phyloP scores from a whole-genome alignment of 495 filamentous ascomycete genomes.

The Neurospora tetrasperma region DNA sequence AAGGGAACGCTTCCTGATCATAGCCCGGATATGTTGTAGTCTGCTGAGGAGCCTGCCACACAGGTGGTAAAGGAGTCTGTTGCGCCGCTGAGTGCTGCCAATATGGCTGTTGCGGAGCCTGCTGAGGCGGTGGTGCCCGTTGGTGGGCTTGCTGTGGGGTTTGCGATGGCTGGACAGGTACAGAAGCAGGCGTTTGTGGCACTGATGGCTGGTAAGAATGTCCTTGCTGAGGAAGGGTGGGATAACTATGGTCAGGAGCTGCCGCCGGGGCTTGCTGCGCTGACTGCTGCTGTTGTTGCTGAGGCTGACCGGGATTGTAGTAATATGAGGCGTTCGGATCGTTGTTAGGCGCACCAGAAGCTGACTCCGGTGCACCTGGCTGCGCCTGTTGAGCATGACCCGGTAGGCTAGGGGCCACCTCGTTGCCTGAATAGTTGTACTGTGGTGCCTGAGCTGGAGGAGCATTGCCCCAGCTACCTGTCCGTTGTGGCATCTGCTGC shows the following conservation, averaged over 20 bases:
- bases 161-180: slow-evolving; percentile 30
- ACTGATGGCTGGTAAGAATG: slow-evolving; percentile 30
- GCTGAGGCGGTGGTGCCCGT: slow-evolving; percentile 20
- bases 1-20: slow-evolving; percentile 54
- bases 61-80: slow-evolving; percentile 28
- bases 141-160: slow-evolving; percentile 23
- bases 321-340: slow-evolving; percentile 42
- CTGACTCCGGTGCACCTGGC: slow-evolving; percentile 20
- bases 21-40: slow-evolving; percentile 43
- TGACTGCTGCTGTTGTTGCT: slow-evolving; percentile 24
- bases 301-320: slow-evolving; percentile 30
- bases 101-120: slow-evolving; percentile 24
- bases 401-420: slow-evolving; percentile 21
- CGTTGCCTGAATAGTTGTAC: slow-evolving; percentile 24
- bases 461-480: slow-evolving; percentile 33
- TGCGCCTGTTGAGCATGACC: slow-evolving; percentile 21
- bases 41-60: slow-evolving; percentile 33
- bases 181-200: slow-evolving; percentile 33
- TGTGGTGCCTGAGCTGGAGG: slow-evolving; percentile 22
- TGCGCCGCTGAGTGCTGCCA: slow-evolving; percentile 30
- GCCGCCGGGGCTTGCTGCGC: slow-evolving; percentile 24
- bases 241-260: slow-evolving; percentile 30
- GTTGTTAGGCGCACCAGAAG: slow-evolving; percentile 19
- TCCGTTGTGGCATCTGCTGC: slow-evolving; percentile 35
- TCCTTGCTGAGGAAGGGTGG: slow-evolving; percentile 31